These are phyloP conservation scores for Bruguiera hainesii DNA, from an alignment of 441 rosid species.

Conservation along the genomic window DNA sequence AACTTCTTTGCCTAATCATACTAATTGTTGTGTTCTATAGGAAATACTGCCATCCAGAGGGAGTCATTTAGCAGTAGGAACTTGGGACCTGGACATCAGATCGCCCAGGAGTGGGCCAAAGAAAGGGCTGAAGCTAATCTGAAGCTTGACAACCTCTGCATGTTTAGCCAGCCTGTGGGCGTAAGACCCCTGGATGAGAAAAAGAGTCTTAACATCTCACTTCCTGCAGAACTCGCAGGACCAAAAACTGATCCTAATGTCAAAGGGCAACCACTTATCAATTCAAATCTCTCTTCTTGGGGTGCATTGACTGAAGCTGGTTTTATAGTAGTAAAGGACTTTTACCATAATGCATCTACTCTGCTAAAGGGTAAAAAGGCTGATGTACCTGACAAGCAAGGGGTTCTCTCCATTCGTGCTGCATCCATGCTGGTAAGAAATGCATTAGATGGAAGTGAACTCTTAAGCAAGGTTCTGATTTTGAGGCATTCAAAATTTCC, in stretches of 20 bases:
- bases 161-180: conserved; percentile 84
- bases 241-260: conserved; percentile 37
- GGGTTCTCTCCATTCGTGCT: conserved; percentile 78
- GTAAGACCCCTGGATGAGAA: conserved; percentile 61
- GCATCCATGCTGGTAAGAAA: conserved; percentile 92
- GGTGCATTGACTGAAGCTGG: conserved; percentile 40
- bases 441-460: conserved; percentile 7
- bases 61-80: conserved; percentile 64
- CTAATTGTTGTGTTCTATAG: conserved; percentile 32
- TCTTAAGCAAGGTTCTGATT: background rate
- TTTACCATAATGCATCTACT: conserved; percentile 52
- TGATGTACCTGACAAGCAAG: conserved; percentile 63
- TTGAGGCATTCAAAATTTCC: background rate
- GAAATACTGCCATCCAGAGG: conserved; percentile 55
- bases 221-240: conserved; percentile 28
- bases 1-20: conserved; percentile 15
- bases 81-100: conserved; percentile 64
- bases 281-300: conserved; percentile 39
- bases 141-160: conserved; percentile 49
- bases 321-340: conserved; percentile 48
- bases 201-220: conserved; percentile 26
- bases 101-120: conserved; percentile 66
- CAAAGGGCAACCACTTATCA: conserved; percentile 34
- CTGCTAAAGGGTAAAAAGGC: conserved; percentile 51
- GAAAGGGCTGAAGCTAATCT: conserved; percentile 60